Percentiles rank a stretch among this genome's conserved stretches.
Evolutionary conservation across 2,329 filamentous ascomycete genomes (phyloP).

Genomic region (Didymellaceae sp.): DNA sequence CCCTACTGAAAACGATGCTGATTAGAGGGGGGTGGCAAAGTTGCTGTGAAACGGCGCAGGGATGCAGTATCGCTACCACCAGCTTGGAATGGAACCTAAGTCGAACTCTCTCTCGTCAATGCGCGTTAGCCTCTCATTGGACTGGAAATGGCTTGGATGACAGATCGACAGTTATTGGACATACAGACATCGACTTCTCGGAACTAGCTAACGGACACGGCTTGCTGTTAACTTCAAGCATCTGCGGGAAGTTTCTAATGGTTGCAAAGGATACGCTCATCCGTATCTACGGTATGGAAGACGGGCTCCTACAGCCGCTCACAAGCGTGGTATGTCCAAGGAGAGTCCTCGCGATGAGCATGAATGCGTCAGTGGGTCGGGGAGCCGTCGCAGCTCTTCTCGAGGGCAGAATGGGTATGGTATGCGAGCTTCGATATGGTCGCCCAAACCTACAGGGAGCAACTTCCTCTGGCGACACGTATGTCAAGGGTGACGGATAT

Average conservation of each 20-base stretch:
- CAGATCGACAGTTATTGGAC: slow-evolving; percentile 22
- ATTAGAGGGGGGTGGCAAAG: slow-evolving; percentile 60
- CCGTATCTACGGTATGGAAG: slow-evolving; percentile 61
- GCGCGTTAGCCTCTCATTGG: slow-evolving; percentile 53
- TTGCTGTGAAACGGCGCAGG: background rate
- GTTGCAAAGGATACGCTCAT: slow-evolving; percentile 62
- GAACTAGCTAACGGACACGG: slow-evolving; percentile 38
- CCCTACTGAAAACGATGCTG: slow-evolving; percentile 61
- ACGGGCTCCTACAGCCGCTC: slow-evolving; percentile 52
- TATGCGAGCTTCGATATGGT: slow-evolving; percentile 57
- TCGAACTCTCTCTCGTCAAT: slow-evolving; percentile 57
- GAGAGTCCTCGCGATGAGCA: slow-evolving; percentile 64
- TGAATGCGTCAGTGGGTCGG: slow-evolving; percentile 65
- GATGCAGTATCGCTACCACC: background rate
- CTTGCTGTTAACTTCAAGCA: slow-evolving; percentile 60
- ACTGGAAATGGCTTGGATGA: slow-evolving; percentile 45
- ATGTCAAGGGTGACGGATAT: slow-evolving; percentile 18
- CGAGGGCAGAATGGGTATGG: slow-evolving; percentile 65
- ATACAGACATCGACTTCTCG: slow-evolving; percentile 44
- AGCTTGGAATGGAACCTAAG: slow-evolving; percentile 52
- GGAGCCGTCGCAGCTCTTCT: slow-evolving; percentile 66
- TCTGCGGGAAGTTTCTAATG: slow-evolving; percentile 65
- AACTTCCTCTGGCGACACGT: slow-evolving; percentile 16
- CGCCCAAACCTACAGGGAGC: background rate
- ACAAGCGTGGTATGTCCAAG: slow-evolving; percentile 64